Base-by-base conservation (phyloP, 345 rosid genomes). In the Hibiscus mutabilis region DNA sequence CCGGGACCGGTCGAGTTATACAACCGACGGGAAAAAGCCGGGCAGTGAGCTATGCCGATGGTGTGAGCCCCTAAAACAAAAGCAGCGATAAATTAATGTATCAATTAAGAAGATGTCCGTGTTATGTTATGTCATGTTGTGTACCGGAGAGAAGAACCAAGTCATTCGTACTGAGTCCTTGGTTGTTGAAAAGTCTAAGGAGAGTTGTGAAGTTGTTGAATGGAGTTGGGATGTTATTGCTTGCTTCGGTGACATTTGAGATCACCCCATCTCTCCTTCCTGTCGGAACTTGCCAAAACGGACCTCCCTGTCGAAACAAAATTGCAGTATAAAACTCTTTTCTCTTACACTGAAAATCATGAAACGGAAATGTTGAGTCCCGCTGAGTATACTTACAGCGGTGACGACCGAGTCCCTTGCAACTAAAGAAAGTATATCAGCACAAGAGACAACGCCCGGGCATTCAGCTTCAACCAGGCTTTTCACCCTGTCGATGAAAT, bases 271-370 rank as follows among this genome's bases (percentile, higher is more conserved):
- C 97, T 79, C 95, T 79, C 69, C 97, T 35, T 0, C 93, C 98
- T 0, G 98, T 88, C 2, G 97, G 97, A 53, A 91, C 98, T 24
- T 53, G 82, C 98, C 98, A 94, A 9, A 18, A 84, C 0, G 97
- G 97, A 72, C 96, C 98, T 29, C 95, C 98, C 95, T 86, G 75
- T 42, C 8, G 51, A 2, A 35, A 35, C 13, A 56, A 11, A 24
- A 37, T 37, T 1, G 42, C 42, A 37, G 42, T 37, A 37, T 37
- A 37, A 37, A 37, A 37, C 42, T 37, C 42, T 8, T 7, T 37
- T 37, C 42, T 37, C 10, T 37, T 37, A 8, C 40, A 1, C 6
- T 37, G 10, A 37, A 37, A 37, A 37, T 8, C 42, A 7, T 37
- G 42, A 37, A 37, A 37, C 1, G 10, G 42, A 37, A 37, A 8